Evolutionary conservation across 805 yeast genomes (phyloP).

Genomic region (Ogataea pignaliae): DNA sequence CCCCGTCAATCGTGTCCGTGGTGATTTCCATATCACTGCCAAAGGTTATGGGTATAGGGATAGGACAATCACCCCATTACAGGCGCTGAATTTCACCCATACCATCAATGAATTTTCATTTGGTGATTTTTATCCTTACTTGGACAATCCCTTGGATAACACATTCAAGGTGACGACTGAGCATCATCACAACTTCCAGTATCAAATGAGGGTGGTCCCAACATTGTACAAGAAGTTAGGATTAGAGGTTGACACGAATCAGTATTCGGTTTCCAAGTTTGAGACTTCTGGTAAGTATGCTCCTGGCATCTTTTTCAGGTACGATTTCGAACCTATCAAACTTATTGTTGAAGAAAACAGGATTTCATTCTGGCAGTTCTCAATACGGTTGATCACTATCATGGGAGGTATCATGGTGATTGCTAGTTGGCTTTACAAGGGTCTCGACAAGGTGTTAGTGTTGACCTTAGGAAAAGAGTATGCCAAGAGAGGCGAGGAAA

Average conservation of each 20-base stretch:
- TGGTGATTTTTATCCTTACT: constrained; percentile 84
- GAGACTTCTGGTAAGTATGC: constrained; percentile 27
- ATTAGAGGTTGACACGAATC: constrained; percentile 70
- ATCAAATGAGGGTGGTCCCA: constrained; percentile 78
- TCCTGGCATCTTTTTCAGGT: constrained; percentile 81
- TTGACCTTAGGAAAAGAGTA: constrained; percentile 56
- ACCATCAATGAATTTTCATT: constrained; percentile 81
- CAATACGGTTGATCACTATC: constrained; percentile 74
- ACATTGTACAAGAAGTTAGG: constrained; percentile 73
- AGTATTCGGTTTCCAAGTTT: constrained; percentile 65
- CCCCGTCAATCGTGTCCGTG: constrained; percentile 81
- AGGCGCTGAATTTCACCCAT: constrained; percentile 74
- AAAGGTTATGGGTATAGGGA: constrained; percentile 63
- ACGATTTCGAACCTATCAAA: constrained; percentile 85
- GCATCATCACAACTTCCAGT: constrained; percentile 50
- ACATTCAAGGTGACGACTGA: constrained; percentile 56
- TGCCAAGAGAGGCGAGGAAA: constrained; percentile 45
- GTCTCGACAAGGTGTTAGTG: constrained; percentile 49
- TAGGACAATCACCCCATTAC: constrained; percentile 41
- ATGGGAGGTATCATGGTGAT: constrained; percentile 75
- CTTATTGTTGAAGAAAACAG: constrained; percentile 67
- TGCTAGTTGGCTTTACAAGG: constrained; percentile 60
- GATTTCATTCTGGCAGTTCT: constrained; percentile 71
- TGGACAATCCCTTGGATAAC: constrained; percentile 83
- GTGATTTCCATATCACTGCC: constrained; percentile 81